Evolutionary conservation across 345 rosid species (phyloP).

Genomic region (Murraya koenigii): DNA sequence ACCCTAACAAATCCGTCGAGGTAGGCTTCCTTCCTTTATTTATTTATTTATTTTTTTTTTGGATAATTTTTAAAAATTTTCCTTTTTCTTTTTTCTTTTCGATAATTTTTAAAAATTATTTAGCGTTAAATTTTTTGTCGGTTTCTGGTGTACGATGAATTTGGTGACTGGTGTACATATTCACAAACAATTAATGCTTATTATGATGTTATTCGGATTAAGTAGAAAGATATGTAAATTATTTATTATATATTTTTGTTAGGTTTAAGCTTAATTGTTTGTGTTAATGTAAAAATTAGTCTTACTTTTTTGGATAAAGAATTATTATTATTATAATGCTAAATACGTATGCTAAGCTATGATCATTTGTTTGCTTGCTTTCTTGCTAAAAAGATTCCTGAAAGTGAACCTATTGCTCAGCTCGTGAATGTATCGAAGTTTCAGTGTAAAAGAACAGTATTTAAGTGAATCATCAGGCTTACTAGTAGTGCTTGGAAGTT

Average conservation of each 20-base stretch:
- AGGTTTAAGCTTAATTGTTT: background rate
- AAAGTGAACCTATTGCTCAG: background rate
- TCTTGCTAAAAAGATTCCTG: background rate
- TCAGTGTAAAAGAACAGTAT: background rate
- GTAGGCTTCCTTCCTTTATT: conserved; percentile 22
- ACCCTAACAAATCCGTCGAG: conserved; percentile 88
- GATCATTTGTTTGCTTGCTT: background rate
- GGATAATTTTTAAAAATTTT: too few relatives aligned
- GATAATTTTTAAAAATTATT: too few relatives aligned
- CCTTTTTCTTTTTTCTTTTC: too few relatives aligned
- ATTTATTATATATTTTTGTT: background rate
- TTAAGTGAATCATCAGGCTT: background rate
- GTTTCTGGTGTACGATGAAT: background rate
- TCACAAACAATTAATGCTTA: background rate
- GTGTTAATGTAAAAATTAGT: background rate
- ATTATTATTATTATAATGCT: background rate
- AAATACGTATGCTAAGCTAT: too few relatives aligned
- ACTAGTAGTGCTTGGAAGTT: background rate
- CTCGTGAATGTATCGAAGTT: background rate
- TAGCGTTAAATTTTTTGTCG: background rate
- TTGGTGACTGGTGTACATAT: background rate
- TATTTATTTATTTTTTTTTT: too few relatives aligned
- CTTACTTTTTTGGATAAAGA: background rate
- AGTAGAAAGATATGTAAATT: background rate
- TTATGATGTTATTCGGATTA: too few relatives aligned